Evolutionary conservation across 148 eudicot genomes (phyloP), one percentile per base, ranked within the genome.

Genomic region (Nepenthes gracilis): DNA sequence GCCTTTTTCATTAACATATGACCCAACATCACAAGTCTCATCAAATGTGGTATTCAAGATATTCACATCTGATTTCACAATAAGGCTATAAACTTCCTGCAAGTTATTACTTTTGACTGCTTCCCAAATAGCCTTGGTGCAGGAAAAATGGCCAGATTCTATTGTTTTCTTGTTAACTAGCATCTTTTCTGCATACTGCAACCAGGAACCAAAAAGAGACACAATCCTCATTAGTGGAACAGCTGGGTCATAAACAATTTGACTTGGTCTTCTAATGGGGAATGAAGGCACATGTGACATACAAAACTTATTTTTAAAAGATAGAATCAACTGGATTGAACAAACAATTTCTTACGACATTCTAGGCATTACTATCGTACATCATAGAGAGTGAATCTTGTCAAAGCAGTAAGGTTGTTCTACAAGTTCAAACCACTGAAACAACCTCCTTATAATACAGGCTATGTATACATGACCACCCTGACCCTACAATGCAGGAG

Each of bases 41-140:
- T 88, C 85, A 63, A 74, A 88, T n/a, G 78, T 79, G 56, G 84
- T 78, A 64, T 88, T 85, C 71, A 85, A 62, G 40, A 92, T 78
- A 55, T 70, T 70, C 34, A 59, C 60, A 59, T 80, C 85, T 51
- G 96, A 85, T 55, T 75, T 72, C 36, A 80, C 85, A 69, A 81
- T 70, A 33, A 88, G 73, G 33, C 80, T 79, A 70, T 92, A 92
- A 47, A 86, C 86, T 75, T 86, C 90, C 68, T 74, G 80, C 70
- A 92, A 48, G 60, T 92, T 77, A 68, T 75, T 78, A 59, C 72
- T 55, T 69, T 60, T 80, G 60, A 92, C 94, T 53, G 97, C 97
- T 79, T 83, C 94, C 97, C 97, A 92, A 45, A 92, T 70, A 60
- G 74, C 70, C 58, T 75, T 65, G 64, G 90, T 81, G 55, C 54